Percentiles rank a stretch among this genome's conserved stretches.
Conservation (phyloP, 805 yeast species). For the Candida argentea region DNA sequence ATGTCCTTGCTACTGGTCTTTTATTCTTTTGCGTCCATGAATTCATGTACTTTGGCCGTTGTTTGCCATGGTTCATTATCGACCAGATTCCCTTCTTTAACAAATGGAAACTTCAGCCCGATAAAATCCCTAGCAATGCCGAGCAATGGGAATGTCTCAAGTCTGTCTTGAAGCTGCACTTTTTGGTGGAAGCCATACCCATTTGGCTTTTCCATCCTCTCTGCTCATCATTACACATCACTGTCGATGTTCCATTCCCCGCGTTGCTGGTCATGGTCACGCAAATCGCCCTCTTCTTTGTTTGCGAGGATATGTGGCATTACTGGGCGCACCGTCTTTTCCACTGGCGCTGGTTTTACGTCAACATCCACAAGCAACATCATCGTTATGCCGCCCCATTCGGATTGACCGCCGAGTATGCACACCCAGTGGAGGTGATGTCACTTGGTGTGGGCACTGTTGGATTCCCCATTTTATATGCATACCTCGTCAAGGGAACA, state of each 20-base stretch:
- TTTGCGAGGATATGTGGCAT: conserved; percentile 51
- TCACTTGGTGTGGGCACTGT: conserved; percentile 51
- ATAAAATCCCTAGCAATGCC: conserved; percentile 39
- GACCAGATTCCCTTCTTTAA: conserved; percentile 43
- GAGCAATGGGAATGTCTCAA: conserved; percentile 58
- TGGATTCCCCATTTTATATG: conserved; percentile 49
- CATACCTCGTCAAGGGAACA: conserved; percentile 30
- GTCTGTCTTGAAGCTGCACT: conserved; percentile 46
- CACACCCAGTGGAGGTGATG: conserved; percentile 51
- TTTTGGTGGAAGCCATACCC: conserved; percentile 50
- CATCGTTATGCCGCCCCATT: conserved; percentile 55
- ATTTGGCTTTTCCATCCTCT: conserved; percentile 56
- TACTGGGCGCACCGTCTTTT: conserved; percentile 50
- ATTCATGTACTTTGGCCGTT: conserved; percentile 47
- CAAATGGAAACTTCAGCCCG: conserved; percentile 44
- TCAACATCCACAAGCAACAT: conserved; percentile 50
- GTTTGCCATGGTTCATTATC: conserved; percentile 48
- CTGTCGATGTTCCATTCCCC: conserved; percentile 46
- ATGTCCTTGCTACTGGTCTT: conserved; percentile 47
- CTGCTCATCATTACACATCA: conserved; percentile 38
- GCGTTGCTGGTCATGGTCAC: conserved; percentile 26
- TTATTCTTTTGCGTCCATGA: conserved; percentile 47
- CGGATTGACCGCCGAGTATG: conserved; percentile 53
- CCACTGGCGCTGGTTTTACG: conserved; percentile 47
- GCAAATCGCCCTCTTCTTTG: conserved; percentile 41